Evolutionary conservation across 352 stramenopile genomes (phyloP), one percentile per base, ranked within the genome.

Genomic region (Phytophthora sojae): DNA sequence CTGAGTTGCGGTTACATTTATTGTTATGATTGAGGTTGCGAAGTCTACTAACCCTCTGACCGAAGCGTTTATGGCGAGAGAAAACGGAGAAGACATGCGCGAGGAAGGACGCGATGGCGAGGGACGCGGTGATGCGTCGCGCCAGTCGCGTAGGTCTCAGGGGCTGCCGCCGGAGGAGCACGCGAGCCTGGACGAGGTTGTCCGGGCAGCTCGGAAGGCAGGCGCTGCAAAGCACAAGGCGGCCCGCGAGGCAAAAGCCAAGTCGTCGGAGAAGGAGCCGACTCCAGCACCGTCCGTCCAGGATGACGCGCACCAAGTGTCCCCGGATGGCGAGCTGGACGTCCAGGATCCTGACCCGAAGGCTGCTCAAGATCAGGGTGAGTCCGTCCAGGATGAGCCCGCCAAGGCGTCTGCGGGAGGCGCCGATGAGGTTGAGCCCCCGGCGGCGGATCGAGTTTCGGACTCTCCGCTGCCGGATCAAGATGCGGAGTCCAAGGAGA

Each of bases 141-240:
- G 37, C 9, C 9, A 17, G 9, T 45, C 37, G 37, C 37, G 37
- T 45, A 12, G 37, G 9, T 12, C 14, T 17, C 37, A 45, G 6
- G 37, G 37, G 37, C 37, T 47, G 39, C 39, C 39, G 39, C 39
- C 39, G 15, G 6, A 47, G 15, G 39, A 47, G 39, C 39, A 47
- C 39, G 2, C 11, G 39, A n/a, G 11, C 11, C 39, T 47, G 11
- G 39, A 47, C 5, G 6, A 47, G 15, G 39, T 47, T 47, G 39
- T n/a, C 11, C 39, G 39, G 11, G 39, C 11, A 6, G 29, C 29
- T 57, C 39, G 39, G 26, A 51, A 62, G 39, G 25, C 37, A 0
- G 17, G 19, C 19, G 56, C 39, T 44, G 37, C 17, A 3, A 53
- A 52, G 21, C 56, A 39, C 7, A 52, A 62, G 23, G 56, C 56